Evolutionary conservation across 2,329 filamentous ascomycete genomes (phyloP).

Genomic region (Tolypocladium ovalisporum): DNA sequence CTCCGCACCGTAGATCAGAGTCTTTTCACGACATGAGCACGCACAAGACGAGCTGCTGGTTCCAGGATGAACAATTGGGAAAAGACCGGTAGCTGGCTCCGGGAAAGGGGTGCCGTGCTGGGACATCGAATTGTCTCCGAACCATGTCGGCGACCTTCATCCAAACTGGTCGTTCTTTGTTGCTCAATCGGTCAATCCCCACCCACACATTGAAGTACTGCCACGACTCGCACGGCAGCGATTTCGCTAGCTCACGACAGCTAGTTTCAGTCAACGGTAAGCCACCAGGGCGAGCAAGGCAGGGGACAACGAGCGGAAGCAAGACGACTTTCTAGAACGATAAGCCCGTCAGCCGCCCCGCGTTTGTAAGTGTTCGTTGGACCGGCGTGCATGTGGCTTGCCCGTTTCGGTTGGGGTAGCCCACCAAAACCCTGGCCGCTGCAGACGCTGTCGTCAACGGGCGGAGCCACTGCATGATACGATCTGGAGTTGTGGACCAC

Average conservation of each 20-base stretch:
- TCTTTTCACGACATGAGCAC: background rate
- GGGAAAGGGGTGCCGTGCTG: background rate
- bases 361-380: background rate
- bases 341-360: background rate
- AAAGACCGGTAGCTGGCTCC: background rate
- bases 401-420: background rate
- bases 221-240: background rate
- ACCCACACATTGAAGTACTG: background rate
- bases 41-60: background rate
- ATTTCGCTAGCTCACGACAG: background rate
- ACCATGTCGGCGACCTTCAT: background rate
- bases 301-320: background rate
- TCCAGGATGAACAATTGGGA: background rate
- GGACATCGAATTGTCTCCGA: background rate
- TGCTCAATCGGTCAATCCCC: background rate
- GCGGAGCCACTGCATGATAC: background rate
- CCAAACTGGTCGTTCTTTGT: background rate
- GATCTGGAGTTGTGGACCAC: background rate
- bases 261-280: background rate
- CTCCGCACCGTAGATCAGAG: background rate
- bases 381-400: background rate
- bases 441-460: background rate
- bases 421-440: background rate
- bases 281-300: background rate
- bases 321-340: background rate